phyloP scores from a whole-genome alignment of 2,329 filamentous ascomycete species.

The Penicillium sp. region DNA sequence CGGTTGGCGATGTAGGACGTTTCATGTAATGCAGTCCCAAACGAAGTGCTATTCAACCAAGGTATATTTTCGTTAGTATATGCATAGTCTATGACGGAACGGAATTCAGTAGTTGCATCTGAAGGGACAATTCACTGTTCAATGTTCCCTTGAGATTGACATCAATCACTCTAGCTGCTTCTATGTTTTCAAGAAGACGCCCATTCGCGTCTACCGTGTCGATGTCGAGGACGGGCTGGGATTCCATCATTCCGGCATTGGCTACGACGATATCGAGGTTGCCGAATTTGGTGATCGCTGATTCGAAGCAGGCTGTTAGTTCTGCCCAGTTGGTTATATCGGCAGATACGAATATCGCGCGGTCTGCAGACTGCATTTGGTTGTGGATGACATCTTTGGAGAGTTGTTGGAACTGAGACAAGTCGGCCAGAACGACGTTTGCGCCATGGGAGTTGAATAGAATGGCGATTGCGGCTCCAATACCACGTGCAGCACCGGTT shows the following conservation, averaged over 20 bases:
- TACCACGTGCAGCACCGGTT: slow-evolving; percentile 44
- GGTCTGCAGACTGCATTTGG: slow-evolving; percentile 9
- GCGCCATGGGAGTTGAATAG: slow-evolving; percentile 39
- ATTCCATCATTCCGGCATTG: slow-evolving; percentile 45
- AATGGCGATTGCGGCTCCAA: slow-evolving; percentile 42
- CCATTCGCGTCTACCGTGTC: slow-evolving; percentile 23
- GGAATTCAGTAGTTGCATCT: too few relatives aligned
- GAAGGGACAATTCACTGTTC: slow-evolving; percentile 37
- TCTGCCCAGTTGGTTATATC: slow-evolving; percentile 40
- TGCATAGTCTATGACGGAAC: neutral
- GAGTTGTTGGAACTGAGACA: neutral
- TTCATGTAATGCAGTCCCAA: slow-evolving; percentile 29
- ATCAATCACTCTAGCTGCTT: slow-evolving; percentile 37
- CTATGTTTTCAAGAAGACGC: slow-evolving; percentile 21
- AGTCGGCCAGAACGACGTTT: slow-evolving; percentile 43
- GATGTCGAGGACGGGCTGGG: slow-evolving; percentile 24
- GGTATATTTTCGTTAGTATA: neutral
- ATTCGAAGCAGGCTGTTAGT: slow-evolving; percentile 37
- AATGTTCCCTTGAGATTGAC: slow-evolving; percentile 48
- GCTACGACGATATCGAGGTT: slow-evolving; percentile 43
- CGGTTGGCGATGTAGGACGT: slow-evolving; percentile 7
- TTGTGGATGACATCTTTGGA: slow-evolving; percentile 7
- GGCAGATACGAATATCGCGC: slow-evolving; percentile 34
- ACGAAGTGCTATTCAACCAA: slow-evolving; percentile 29
- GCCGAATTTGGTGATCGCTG: slow-evolving; percentile 34